Evolutionary conservation across 306 rosid species (phyloP).

Genomic region (Sesbania bispinosa): DNA sequence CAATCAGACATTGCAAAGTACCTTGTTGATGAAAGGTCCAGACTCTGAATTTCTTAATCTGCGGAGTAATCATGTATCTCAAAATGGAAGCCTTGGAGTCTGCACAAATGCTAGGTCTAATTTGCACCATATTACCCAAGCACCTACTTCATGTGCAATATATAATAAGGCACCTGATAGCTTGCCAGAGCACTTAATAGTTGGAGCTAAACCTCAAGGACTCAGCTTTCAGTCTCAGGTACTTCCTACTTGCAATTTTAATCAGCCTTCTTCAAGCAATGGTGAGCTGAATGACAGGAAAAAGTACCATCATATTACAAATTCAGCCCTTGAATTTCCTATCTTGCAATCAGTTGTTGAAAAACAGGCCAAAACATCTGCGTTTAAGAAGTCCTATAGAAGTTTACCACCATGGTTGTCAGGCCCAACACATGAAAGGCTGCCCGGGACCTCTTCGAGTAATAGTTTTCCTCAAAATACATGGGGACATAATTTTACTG

Average conservation of each 20-base stretch:
- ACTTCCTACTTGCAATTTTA: conserved; percentile 33
- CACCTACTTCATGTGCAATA: conserved; percentile 35
- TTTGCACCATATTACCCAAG: conserved; percentile 30
- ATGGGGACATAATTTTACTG: conserved; percentile 28
- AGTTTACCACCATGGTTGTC: conserved; percentile 54
- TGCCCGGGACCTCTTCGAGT: conserved; percentile 30
- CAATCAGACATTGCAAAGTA: conserved; percentile 29
- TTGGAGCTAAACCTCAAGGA: conserved; percentile 44
- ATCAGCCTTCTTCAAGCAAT: conserved; percentile 30
- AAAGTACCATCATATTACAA: conserved; percentile 28
- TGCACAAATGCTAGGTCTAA: conserved; percentile 30
- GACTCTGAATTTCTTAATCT: conserved; percentile 23
- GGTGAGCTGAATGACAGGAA: conserved; percentile 36
- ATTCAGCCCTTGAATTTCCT: conserved; percentile 47
- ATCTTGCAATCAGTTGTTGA: conserved; percentile 47
- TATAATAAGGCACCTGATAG: conserved; percentile 23
- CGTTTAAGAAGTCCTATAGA: conserved; percentile 36
- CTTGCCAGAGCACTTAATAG: conserved; percentile 30
- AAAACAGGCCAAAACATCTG: conserved; percentile 42
- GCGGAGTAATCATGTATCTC: conserved; percentile 27
- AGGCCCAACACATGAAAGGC: conserved; percentile 38
- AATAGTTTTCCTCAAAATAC: conserved; percentile 34
- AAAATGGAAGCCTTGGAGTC: conserved; percentile 34
- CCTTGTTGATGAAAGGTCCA: conserved; percentile 23
- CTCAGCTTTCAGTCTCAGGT: conserved; percentile 34